Conservation (phyloP, 768 basidiomycete species). For the Coprinopsis strossmayeri region DNA sequence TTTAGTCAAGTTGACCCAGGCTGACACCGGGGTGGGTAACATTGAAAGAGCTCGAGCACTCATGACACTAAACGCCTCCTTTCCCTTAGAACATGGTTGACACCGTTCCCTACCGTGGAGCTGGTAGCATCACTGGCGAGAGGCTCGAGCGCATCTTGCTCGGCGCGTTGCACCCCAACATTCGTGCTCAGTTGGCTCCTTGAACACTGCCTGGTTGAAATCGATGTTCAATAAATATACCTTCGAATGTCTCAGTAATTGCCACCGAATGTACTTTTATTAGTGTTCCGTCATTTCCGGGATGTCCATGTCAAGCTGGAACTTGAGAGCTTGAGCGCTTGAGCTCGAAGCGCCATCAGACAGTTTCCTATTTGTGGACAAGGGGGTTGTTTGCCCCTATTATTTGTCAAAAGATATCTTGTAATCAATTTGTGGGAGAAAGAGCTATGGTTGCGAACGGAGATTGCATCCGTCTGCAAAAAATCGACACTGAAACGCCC, state of each 20-base stretch:
- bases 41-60: background rate
- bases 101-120: constrained; percentile 19
- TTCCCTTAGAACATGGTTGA: constrained; percentile 27
- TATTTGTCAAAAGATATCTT: too few relatives aligned
- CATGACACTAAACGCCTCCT: too few relatives aligned
- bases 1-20: background rate
- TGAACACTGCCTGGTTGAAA: background rate
- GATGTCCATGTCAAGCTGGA: too few relatives aligned
- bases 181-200: constrained; percentile 12
- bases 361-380: too few relatives aligned
- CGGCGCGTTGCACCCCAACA: constrained; percentile 25
- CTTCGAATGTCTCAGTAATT: background rate
- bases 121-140: constrained; percentile 20
- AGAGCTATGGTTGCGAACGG: too few relatives aligned
- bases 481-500: background rate
- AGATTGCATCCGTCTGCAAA: too few relatives aligned
- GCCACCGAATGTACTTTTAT: too few relatives aligned
- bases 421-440: too few relatives aligned
- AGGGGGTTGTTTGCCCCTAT: too few relatives aligned
- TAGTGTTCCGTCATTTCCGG: too few relatives aligned
- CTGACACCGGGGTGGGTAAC: background rate
- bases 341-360: too few relatives aligned
- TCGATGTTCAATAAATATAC: background rate
- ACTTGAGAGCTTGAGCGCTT: too few relatives aligned
- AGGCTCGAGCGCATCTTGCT: constrained; percentile 26